Percentiles rank a stretch among this genome's conserved stretches.
Conservation (phyloP, 257 asterid species). For the Lycium ferocissimum region DNA sequence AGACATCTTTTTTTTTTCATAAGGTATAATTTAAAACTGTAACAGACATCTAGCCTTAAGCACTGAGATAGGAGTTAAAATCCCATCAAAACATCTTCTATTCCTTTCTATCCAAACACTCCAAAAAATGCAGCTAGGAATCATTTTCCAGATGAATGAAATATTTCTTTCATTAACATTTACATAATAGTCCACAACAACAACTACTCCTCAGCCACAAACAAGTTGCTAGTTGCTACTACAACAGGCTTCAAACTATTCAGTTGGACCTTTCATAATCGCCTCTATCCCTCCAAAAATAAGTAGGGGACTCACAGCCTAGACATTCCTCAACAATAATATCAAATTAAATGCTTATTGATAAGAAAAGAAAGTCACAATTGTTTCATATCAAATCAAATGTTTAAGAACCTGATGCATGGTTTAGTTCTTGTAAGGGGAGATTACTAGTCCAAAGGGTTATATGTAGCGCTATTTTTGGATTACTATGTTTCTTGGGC, state of each 20-base stretch:
- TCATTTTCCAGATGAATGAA: background rate
- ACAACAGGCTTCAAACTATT: too few relatives aligned
- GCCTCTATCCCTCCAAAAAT: background rate
- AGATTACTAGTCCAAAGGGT: background rate
- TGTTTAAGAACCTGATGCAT: background rate
- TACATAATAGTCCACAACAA: slow-evolving; percentile 59
- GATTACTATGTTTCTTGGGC: background rate
- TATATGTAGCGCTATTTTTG: background rate
- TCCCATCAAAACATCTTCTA: too few relatives aligned
- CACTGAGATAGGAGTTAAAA: too few relatives aligned
- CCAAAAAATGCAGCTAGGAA: too few relatives aligned
- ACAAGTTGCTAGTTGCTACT: too few relatives aligned
- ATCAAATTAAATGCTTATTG: background rate
- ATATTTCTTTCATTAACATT: background rate
- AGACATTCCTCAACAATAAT: background rate
- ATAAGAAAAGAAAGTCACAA: background rate
- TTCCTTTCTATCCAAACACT: too few relatives aligned
- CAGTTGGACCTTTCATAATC: too few relatives aligned
- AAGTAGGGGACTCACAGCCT: background rate
- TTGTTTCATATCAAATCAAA: background rate
- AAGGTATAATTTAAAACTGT: too few relatives aligned
- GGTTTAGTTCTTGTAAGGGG: background rate
- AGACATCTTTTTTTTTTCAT: too few relatives aligned
- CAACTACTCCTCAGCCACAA: too few relatives aligned
- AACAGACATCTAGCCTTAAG: too few relatives aligned